Evolutionary conservation across 495 filamentous ascomycete genomes (phyloP), one percentile per base, ranked within the genome.

Genomic region (Daldinia loculata): DNA sequence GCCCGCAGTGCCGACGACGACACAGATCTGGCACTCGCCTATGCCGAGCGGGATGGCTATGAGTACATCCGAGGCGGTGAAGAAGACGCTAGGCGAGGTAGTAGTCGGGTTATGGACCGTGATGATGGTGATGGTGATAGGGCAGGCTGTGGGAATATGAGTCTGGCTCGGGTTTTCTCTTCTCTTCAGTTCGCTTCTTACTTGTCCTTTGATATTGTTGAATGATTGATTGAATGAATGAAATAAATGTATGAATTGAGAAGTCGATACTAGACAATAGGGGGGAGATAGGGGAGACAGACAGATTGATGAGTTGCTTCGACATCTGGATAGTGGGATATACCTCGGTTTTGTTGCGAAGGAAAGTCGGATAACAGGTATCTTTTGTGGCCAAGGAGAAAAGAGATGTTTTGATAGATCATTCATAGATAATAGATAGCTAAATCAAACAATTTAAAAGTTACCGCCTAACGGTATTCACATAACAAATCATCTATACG

Each of bases 171-270:
- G 26, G 32, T 32, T 26, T 30, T 19, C 8, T 39, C 22, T 24
- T 14, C 34, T 38, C 1, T 39, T 58, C 12, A 14, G 3, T 55
- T 63, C 15, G 24, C 19, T 56, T 45, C 39, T 36, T 38, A 0
- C 4, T 51, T 39, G 15, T 17, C 7, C 17, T 24, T 24, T 55
- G 56, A 36, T 53, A 48, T 29, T 27, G 43, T 30, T 22, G 43
- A 53, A 60, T 43, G 63, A 66, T 11, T 43, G 63, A 66, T 11
- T 29, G 27, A 29, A 29, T 66, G 56, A 66, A 66, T 8, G 55
- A 59, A 57, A 59, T 32, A 30, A 24, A 22, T 2, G 43, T 14
- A 52, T 24, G 39, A 57, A 38, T 14, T 8, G 14, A 38, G 29
- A 19, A 38, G 6, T 11, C 27, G 27, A 39, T 27, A 39, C 12